Conservation (phyloP, 805 yeast species). For the Grigorovia humatica region DNA sequence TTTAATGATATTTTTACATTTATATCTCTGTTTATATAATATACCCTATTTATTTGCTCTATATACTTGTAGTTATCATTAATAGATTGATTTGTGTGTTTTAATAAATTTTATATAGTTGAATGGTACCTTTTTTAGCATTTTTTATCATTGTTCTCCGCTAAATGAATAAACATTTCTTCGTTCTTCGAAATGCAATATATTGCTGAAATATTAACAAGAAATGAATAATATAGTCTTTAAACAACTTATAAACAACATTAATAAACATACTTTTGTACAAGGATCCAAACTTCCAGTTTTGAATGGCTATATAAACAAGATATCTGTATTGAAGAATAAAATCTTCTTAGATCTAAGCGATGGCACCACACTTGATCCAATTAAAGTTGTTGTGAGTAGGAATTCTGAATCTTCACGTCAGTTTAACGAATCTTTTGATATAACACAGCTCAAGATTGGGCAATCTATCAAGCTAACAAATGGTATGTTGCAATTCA, state of each 20-base stretch:
- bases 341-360: constrained; percentile 68
- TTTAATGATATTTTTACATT: neutral
- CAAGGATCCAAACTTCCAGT: constrained; percentile 9
- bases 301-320: constrained; percentile 64
- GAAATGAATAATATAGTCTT: neutral
- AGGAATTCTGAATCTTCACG: constrained; percentile 8
- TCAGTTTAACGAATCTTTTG: constrained; percentile 12
- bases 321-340: constrained; percentile 63
- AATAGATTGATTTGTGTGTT: constrained; percentile 1
- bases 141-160: neutral
- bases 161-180: neutral
- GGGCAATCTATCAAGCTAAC: constrained; percentile 37
- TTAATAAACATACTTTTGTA: neutral
- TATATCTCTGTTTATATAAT: neutral
- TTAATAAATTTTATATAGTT: neutral
- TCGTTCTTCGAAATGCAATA: neutral
- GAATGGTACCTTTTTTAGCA: no score
- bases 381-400: constrained; percentile 45
- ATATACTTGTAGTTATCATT: neutral
- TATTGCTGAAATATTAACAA: neutral
- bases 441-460: constrained; percentile 26
- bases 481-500: constrained; percentile 28
- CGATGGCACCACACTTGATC: constrained; percentile 59
- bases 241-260: constrained; percentile 1
- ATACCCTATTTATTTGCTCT: neutral